Evolutionary conservation across 257 asterid species (phyloP), one percentile per base, ranked within the genome.

Genomic region (Solanum tarijense): DNA sequence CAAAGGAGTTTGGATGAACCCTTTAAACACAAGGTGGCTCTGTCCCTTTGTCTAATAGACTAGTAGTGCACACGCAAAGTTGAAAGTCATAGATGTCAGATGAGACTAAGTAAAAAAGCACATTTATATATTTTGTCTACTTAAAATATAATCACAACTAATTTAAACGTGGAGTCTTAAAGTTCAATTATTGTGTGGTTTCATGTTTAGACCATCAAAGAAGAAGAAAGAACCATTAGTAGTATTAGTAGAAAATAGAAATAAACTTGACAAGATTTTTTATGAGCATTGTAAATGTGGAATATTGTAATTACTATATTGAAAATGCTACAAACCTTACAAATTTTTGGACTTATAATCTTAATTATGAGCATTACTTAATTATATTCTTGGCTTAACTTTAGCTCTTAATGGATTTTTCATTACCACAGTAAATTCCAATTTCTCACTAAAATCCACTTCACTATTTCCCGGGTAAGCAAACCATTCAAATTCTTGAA

Each of bases 401-500:
- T 91, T 93, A 46, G 98, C 98, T 82, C 95, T 89, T 7, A 95
- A 90, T 9, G 96, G 87, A 81, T 96, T 89, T 91, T 96, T 96
- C 99, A 96, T 96, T 84, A 95, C 96, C 86, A 96, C 98, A 0
- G 98, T 95, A 29, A 96, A 96, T 85, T 94, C 95, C 89, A 90
- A 76, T 89, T 94, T 96, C 95, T 92, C 99, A 71, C 90, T 92
- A 60, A 95, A 91, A 91, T 96, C 98, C 94, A 96, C 94, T 34
- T 93, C 89, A 74, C 92, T 90, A 12, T 91, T 86, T 35, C 91
- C 94, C 90, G 96, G 98, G 92, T 90, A 87, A 92, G 88, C 94
- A 55, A 91, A 46, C 99, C 99, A 96, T 87, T 14, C 97, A 88
- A 96, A 96, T 41, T 95, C 98, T 87, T 96, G 99, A 66, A 95